Percentiles rank a stretch among this genome's conserved stretches.
Conservation (phyloP, 257 asterid genomes). For the Thymus quinquecostatus region DNA sequence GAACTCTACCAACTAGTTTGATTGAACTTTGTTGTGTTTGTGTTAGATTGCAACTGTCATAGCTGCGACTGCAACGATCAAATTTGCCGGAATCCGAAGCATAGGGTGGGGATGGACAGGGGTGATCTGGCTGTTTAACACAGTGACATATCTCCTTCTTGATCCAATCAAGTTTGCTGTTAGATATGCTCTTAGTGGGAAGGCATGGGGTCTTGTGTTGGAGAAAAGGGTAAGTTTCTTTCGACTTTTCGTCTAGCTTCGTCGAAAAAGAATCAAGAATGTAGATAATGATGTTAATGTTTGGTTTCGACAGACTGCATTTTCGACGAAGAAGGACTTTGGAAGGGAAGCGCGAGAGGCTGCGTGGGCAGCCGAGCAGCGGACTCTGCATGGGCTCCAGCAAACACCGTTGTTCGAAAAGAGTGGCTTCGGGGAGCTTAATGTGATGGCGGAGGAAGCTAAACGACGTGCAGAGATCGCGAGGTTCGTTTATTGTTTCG, state of each 20-base stretch:
- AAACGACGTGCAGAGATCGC: slow-evolving; percentile 65
- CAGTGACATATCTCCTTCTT: slow-evolving; percentile 45
- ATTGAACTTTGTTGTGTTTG: no score
- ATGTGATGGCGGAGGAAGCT: slow-evolving; percentile 66
- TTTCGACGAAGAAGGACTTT: slow-evolving; percentile 53
- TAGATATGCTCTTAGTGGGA: slow-evolving; percentile 51
- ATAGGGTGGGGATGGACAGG: slow-evolving; percentile 58
- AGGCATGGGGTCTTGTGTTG: slow-evolving; percentile 53
- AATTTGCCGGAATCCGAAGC: slow-evolving; percentile 43
- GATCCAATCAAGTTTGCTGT: slow-evolving; percentile 56
- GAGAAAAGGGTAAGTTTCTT: slow-evolving; percentile 37
- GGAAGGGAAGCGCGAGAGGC: slow-evolving; percentile 70
- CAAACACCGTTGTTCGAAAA: slow-evolving; percentile 40
- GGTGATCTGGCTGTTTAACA: slow-evolving; percentile 55
- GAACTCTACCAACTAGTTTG: no score
- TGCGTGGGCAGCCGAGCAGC: slow-evolving; percentile 75
- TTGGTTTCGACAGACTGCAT: slow-evolving; percentile 48
- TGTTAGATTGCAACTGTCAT: slow-evolving; percentile 48
- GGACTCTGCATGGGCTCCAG: slow-evolving; percentile 67
- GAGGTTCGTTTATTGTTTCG: slow-evolving; percentile 31
- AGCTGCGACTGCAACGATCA: slow-evolving; percentile 46
- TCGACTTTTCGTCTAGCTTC: not conserved
- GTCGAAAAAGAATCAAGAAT: not conserved
- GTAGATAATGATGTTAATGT: no score
- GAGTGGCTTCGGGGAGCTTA: slow-evolving; percentile 51